phyloP scores from a whole-genome alignment of 164 flowering plant species.

The Sedum album region DNA sequence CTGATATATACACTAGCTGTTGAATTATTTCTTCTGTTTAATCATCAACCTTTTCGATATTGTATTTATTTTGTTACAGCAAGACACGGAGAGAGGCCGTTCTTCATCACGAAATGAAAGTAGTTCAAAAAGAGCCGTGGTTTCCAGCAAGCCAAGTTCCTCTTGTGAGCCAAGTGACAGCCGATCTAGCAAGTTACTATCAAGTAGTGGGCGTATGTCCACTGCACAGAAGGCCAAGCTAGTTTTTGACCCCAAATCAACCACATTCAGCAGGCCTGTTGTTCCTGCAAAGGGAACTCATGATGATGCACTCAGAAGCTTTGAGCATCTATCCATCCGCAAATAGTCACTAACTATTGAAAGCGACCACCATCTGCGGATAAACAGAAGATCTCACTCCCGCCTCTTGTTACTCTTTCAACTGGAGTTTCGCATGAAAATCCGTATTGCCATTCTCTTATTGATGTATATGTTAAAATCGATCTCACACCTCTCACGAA shows the following conservation, averaged over 20 bases:
- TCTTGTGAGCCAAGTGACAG: constrained; percentile 43
- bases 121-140: constrained; percentile 36
- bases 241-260: constrained; percentile 43
- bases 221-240: constrained; percentile 46
- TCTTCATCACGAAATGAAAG: constrained; percentile 34
- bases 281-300: constrained; percentile 27
- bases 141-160: constrained; percentile 52
- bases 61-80: too few species aligned
- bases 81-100: constrained; percentile 37
- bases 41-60: too few species aligned
- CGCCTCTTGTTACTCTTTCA: too few species aligned
- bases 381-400: too few species aligned
- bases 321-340: constrained; percentile 36
- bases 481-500: too few species aligned
- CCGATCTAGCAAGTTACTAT: constrained; percentile 35
- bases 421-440: too few species aligned
- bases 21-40: too few species aligned
- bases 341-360: constrained; percentile 12
- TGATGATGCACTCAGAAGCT: constrained; percentile 43
- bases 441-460: too few species aligned
- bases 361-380: too few species aligned
- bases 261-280: constrained; percentile 30
- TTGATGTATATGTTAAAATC: too few species aligned
- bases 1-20: too few species aligned
- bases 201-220: constrained; percentile 45